Base-by-base conservation (phyloP, 495 filamentous ascomycete species). In the Patellaria atrata region DNA sequence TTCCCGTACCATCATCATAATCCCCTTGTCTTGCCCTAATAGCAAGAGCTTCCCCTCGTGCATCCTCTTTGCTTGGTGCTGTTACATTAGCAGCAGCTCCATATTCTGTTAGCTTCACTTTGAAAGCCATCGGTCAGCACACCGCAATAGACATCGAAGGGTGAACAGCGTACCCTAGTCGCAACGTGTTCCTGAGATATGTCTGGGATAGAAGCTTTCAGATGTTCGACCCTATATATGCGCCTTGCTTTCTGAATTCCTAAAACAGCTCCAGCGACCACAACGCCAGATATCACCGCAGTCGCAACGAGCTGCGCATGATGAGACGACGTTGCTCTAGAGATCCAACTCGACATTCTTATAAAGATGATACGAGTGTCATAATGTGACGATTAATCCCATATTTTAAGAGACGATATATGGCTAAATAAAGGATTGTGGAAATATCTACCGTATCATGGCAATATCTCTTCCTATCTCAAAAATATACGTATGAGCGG, bases 1-100 rank as follows among this genome's bases (percentile, higher is more conserved):
- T n/a, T n/a, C n/a, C n/a, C n/a, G n/a, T 58, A 79, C 76, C 78
- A 54, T 94, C 81, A 62, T 94, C 83, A 51, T 89, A 96, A 56
- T 94, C 84, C 18, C 89, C 89, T 31, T 71, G 64, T 35, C 82
- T 76, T 7, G 85, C 89, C 48, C 83, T 71, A 20, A 70, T 65
- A 22, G 87, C 86, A 22, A 96, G 70, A 21, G 72, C 66, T 23
- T 73, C 68, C 57, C 74, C 77, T 48, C 76, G 70, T 43, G 80
- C 67, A 54, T 94, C 84, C 56, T 94, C 83, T 45, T 77, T 79
- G 47, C 60, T 73, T 19, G 54, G 48, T 11, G 61, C 51, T 35
- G 68, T 54, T 41, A 56, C 35, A 41, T 61, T 48, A n/a, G 69
- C 63, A n/a, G 79, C 68, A 3, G 62, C 70, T 33, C 82, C 81